Evolutionary conservation across 345 rosid species (phyloP), one percentile per base, ranked within the genome.

Genomic region (Sisymbrium altissimum): DNA sequence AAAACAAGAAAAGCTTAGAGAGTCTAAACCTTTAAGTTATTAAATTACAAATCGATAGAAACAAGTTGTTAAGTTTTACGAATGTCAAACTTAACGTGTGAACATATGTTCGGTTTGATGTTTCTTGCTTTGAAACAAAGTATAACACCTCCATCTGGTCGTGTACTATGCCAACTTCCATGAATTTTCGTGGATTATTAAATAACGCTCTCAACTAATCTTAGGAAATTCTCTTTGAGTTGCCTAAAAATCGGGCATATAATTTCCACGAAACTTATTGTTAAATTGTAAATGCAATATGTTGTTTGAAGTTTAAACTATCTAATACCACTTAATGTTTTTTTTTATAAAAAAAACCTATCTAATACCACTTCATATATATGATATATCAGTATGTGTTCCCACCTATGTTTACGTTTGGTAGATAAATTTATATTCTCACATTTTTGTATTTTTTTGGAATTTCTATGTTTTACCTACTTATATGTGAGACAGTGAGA

Each of bases 51-150:
- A 18, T 64, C 44, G 54, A 64, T 55, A n/a, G 55, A 45, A 33
- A 35, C 21, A 46, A 66, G 66, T 13, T 39, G 25, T 53, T 48
- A 30, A 44, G n/a, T 5, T 50, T 50, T 52, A 32, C 29, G 45
- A 36, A 63, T 44, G 79, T 70, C 75, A 70, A 70, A 14, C n/a
- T 54, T 69, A 18, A 63, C n/a, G 71, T 70, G 66, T 63, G 79
- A 70, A 70, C 79, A 63, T 57, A 46, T 45, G 66, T 44, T 55
- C 35, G 27, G 50, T 23, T 54, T 45, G 44, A 54, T 62, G 58
- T 63, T 62, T 76, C 66, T 76, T 69, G 44, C 64, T 46, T 54
- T 44, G 64, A 50, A 68, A 60, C 65, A 33, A 55, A 44, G 49
- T 52, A 40, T 23, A 50, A 41, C 11, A 41, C 11, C 27, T 29